Evolutionary conservation across 345 rosid species (phyloP), one percentile per base, ranked within the genome.

Genomic region (Limnanthes douglasii): DNA sequence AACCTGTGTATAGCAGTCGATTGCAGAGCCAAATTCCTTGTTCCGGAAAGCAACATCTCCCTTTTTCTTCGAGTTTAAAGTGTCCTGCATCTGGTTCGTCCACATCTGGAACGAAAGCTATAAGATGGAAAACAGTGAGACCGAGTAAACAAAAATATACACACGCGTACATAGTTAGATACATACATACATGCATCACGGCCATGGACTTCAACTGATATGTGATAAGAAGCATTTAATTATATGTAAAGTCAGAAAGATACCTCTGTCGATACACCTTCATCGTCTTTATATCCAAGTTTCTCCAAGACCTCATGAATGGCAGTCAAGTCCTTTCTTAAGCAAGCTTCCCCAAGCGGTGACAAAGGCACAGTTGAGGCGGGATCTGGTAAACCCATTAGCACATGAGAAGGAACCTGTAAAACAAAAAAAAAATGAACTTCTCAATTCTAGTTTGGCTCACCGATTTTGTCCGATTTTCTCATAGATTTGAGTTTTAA

Each of bases 61-160:
- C 61, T 64, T 76, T 57, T 88, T 88, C 93, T 79, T 79, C n/a
- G 59, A 64, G 38, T 66, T 79, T 22, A 79, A 47, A 3, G 86
- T 83, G 52, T 83, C 95, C 51, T 73, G 78, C 97, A 83, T 83
- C 62, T 88, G 90, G 54, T 83, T 74, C 11, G 93, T 88, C 97
- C 95, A 83, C 90, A 88, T 83, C 45, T 88, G 95, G 71, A 88
- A 88, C 4, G 97, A 83, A 33, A 88, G 97, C 95, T 88, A 78
- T 44, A 41, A 43, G 11, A 7, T 28, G 15, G 21, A 46, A 31
- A 28, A 18, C 8, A 45, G 9, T 11, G 12, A 10, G n/a, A n/a
- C n/a, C 26, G 34, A 45, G 32, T 19, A 34, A 14, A 45, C 8
- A 1, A 12, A 9, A 18, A 10, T 8, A 16, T 16, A 32, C 15